Base-by-base conservation (phyloP, 75 land plant species). In the Selaginella tamariscina region DNA sequence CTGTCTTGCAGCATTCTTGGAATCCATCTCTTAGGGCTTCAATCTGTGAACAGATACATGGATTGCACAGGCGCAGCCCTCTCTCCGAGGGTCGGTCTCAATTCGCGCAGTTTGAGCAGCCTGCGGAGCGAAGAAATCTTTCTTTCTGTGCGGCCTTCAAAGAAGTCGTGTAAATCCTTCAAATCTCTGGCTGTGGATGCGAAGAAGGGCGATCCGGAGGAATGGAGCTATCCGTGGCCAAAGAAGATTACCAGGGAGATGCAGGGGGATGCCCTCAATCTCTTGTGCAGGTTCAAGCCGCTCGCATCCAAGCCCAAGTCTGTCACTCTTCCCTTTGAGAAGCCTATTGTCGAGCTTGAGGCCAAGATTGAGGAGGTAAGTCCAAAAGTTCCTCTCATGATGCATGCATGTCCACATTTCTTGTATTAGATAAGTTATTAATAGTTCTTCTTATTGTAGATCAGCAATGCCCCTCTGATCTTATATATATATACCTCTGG, bases 301-400 rank as follows among this genome's bases (percentile, higher is more conserved):
- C 70, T 86, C 30, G 56, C 76, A 2, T 79, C 78, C 71, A 84
- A 79, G 80, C 89, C 88, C 23, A 91, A 91, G 70, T 86, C 82
- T 1, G 85, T 91, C 20, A 73, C 83, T 1, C 80, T 91, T 30
- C 88, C 84, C n/a, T 91, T 91, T 33, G 97, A 91, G 85, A 80
- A 69, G 31, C 97, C 92, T 15, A 72, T 88, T 29, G 32, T 77
- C 65, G 89, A 79, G 24, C 63, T 91, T 5, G 75, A 85, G 70
- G 82, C 75, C 74, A 88, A 83, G 69, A 88, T 91, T 2, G 68
- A 67, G 1, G 92, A 88, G 82, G 97, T 89, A 1, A n/a, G 56
- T 65, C 29, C 15, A 18, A 24, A 2, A 39, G 11, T 39, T 15
- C 49, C 5, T 39, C 49, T 39, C 5, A 15, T 5, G 49, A 39